Base-by-base conservation (phyloP, 805 yeast species). In the Candida michaelii region DNA sequence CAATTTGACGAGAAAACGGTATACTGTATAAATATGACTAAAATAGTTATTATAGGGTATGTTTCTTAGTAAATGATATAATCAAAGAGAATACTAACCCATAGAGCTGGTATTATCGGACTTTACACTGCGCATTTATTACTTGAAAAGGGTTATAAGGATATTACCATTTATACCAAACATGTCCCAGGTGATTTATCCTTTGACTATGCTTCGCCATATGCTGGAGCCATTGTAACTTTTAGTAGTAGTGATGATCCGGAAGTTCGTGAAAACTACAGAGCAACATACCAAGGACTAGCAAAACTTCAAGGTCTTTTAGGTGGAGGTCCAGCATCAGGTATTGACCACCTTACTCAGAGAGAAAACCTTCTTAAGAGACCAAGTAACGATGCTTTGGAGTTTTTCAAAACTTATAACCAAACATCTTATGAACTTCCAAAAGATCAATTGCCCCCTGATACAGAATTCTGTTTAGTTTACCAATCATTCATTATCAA, bases 101-200 rank as follows among this genome's bases (percentile, higher is more conserved):
- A 13, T 40, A 40, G 44, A 9, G 39, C 44, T 15, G 89, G 89
- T 13, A 79, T 83, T 29, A 66, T 80, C 45, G 89, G 89, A 23
- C 66, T 84, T 6, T 83, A 83, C 59, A 82, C 89, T 11, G 71
- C 78, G 1, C 73, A 66, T 50, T 65, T 72, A 39, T 65, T 83
- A 10, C 48, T 79, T 25, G 69, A 71, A 18, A 61, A 68, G 27
- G 50, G 57, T 2, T 62, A 72, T 8, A 43, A 56, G 0, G 69
- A 75, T 1, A 74, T 87, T 47, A 69, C 77, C 3, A 73, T 86
- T 2, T 51, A 82, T 14, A 91, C 87, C 6, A 77, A 83, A 54
- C 76, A 73, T 51, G 60, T 82, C 29, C 95, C 95, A 2, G 95
- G 95, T 4, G 95, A 87, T 54, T 83, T 79, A 49, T 80, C 89